Evolutionary conservation across 1,284 basidiomycete genomes (phyloP).

Genomic region (Puccinia triticina): DNA sequence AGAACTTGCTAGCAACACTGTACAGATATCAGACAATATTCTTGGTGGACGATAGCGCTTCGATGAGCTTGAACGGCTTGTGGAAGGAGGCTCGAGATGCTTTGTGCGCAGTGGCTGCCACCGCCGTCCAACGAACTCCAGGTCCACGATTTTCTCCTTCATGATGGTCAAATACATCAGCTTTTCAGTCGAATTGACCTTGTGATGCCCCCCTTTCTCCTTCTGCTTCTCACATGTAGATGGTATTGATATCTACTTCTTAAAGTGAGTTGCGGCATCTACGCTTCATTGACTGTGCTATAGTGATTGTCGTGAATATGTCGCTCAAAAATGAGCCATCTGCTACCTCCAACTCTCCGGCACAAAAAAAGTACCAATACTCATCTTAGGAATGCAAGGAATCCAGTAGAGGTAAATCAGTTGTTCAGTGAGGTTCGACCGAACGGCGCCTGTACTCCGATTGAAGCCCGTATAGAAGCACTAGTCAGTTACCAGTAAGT

Average conservation of each 20-base stretch:
- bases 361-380: conserved; percentile 8
- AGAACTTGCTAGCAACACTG: conserved; percentile 35
- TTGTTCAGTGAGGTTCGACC: conserved; percentile 34
- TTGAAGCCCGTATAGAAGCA: conserved; percentile 39
- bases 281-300: background rate
- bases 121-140: conserved; percentile 18
- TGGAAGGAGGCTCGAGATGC: conserved; percentile 39
- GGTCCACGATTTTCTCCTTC: conserved; percentile 8
- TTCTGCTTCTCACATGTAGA: background rate
- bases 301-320: background rate
- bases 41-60: conserved; percentile 46
- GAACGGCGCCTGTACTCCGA: conserved; percentile 41
- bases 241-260: conserved; percentile 48
- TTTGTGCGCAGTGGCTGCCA: conserved; percentile 35
- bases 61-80: conserved; percentile 29
- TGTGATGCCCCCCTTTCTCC: background rate
- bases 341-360: background rate
- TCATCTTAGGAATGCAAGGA: conserved; percentile 36
- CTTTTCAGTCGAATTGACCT: background rate
- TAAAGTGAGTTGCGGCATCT: conserved; percentile 27
- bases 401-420: conserved; percentile 12
- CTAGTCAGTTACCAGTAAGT: conserved; percentile 41
- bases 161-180: background rate
- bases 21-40: conserved; percentile 41
- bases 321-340: background rate